Evolutionary conservation across 2,329 filamentous ascomycete genomes (phyloP), one percentile per base, ranked within the genome.

Genomic region (Dothiorella sarmentorum): DNA sequence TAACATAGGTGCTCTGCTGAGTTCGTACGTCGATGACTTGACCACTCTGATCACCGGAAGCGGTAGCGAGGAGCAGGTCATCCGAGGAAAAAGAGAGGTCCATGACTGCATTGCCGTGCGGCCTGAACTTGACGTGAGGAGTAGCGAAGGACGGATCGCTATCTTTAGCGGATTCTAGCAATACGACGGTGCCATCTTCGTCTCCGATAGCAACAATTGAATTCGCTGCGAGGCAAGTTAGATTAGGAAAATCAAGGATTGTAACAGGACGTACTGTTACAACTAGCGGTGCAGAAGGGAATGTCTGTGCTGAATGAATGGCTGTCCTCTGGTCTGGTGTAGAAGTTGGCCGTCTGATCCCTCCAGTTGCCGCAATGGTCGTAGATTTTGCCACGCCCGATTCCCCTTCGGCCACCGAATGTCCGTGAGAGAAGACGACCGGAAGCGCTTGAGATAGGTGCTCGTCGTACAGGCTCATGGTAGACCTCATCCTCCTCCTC

Each of bases 11-110:
- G 2, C 80, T 76, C 62, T 78, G 76, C 67, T 85, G 84, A 0
- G 82, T 84, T 18, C 79, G 75, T 74, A 85, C 84, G 62, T 87
- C 85, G 58, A 96, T 82, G 29, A 90, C 80, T 49, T 85, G 79
- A n/a, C 82, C 81, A 10, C 83, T 88, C 71, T 90, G 87, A 66
- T 90, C 87, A 20, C 87, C 87, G n/a, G 85, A 88, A 29, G 84
- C 87, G 20, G 87, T 89, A 44, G 86, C 87, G 38, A 90, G 72
- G 20, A 84, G 72, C 61, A 76, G 75, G 69, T 90, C 87, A 68
- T 90, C 85, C 0, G 83, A 80, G 5, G 85, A 87, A 69, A 90
- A 88, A 9, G 83, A 80, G 55, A 90, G 73, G 63, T 90, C 87
- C 78, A 90, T 88, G 56, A 90, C 82, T 6, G 87, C 87, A 66